Base-by-base conservation (phyloP, 345 rosid species). In the Eucalyptus regnans region DNA sequence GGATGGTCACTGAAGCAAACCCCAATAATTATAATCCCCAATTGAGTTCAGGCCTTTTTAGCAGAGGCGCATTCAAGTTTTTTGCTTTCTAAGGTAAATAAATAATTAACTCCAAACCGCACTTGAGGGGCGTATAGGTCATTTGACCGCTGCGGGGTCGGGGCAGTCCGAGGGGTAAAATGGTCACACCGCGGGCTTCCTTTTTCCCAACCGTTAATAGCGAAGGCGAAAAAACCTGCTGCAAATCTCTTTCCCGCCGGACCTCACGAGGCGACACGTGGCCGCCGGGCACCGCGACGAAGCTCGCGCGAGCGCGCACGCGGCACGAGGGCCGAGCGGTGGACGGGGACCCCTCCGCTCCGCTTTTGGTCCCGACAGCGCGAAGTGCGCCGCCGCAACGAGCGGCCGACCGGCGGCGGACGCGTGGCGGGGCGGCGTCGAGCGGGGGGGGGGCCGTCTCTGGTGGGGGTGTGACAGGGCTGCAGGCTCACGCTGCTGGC, bases 51-150 rank as follows among this genome's bases (percentile, higher is more conserved):
- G 11, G 62, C 12, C 29, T 56, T 22, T 56, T 56, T 27, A 56
- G 29, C 29, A 22, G 62, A 4, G 62, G 3, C 29, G 1, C 62
- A 0, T 56, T 56, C 9, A 23, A 23, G 1, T 23, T 22, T 9
- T 56, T 23, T 23, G 62, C 29, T 56, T 56, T 56, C 18, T 7
- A 13, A 60, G 31, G 31, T 11, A 7, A 64, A 64, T 12, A 31
- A 68, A 17, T 8, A 33, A 68, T 18, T 52, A 52, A 56, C 62
- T 22, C 0, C 62, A 22, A 56, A 56, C 62, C 62, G 3, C 29
- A 56, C 29, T 1, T 3, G 4, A 23, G 6, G 83, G 83, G 83
- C 7, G 48, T 0, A 76, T 37, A 20, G 6, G 83, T 76, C 83
- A 76, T 76, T 37, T 37, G 83, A 12, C 83, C 83, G 7, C 80